Evolutionary conservation across 2,329 filamentous ascomycete genomes (phyloP), one percentile per base, ranked within the genome.

Genomic region (Fusarium multiceps): DNA sequence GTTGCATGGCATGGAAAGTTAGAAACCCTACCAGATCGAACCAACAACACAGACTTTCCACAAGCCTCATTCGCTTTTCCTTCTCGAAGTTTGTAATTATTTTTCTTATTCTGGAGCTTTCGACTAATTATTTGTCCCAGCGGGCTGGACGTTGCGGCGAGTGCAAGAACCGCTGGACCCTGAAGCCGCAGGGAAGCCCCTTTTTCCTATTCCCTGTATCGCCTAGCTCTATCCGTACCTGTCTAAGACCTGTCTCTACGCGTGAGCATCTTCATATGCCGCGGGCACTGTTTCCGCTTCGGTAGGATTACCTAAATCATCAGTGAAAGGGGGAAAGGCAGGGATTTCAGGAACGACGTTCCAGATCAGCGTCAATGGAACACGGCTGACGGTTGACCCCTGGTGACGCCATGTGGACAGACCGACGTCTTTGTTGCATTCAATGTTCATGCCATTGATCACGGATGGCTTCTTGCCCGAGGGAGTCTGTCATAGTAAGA

Each of bases 241-340:
- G 34, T 53, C 34, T 13, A 53, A 37, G 18, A 6, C 34, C n/a
- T 16, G 21, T 37, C 16, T 34, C 56, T 54, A 59, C 45, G 63
- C 42, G 63, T 57, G 68, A 65, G 68, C 68, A 70, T 70, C 68
- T 57, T 53, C 69, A 69, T 74, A 67, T 72, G 46, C 57, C 55
- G 42, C 61, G 41, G 54, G 59, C 42, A 45, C 47, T 45, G 21
- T 58, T 48, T 48, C 51, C 60, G 41, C 55, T 53, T 64, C 47
- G 57, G 57, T 42, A 43, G 61, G 58, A 66, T 56, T 57, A 23
- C 55, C 63, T 42, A 40, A 69, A 51, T 59, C 40, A 57, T 59
- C 54, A 48, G 48, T 47, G 57, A 56, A 73, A 61, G 59, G 68
- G 72, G 28, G 41, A 37, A 43, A 14, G 20, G 23, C 56, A 63